Percentiles rank a stretch among this genome's conserved stretches.
Evolutionary conservation across 495 filamentous ascomycete species (phyloP).

Genomic region (Lophiostoma macrostomum): DNA sequence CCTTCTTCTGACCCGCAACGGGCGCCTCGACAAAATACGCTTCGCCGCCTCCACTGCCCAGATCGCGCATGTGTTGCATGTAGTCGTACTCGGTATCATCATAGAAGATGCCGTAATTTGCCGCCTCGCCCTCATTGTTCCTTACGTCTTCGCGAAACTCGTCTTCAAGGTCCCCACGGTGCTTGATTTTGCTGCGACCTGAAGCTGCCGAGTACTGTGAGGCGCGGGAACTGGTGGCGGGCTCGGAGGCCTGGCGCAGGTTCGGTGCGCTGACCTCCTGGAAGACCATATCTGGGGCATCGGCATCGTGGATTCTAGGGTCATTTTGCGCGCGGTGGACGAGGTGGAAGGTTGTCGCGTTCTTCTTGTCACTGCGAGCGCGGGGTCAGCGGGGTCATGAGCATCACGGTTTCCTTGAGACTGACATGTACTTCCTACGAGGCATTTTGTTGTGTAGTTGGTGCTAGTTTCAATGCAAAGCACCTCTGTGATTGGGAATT

Average conservation of each 20-base stretch:
- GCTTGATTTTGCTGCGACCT: constrained; percentile 54
- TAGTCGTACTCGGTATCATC: constrained; percentile 94
- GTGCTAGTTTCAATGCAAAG: no score
- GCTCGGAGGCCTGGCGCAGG: constrained; percentile 40
- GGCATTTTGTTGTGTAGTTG: no score
- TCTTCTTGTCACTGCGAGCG: constrained; percentile 87
- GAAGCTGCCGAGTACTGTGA: constrained; percentile 31
- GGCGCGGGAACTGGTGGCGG: constrained; percentile 24
- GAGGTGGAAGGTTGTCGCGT: constrained; percentile 83
- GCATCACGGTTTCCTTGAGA: constrained; percentile 14
- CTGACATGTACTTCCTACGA: constrained; percentile 86
- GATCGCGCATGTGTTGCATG: constrained; percentile 97
- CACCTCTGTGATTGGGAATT: no score
- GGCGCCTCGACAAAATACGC: constrained; percentile 75
- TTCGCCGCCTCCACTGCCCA: constrained; percentile 57
- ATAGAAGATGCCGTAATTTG: constrained; percentile 85
- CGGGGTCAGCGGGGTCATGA: constrained; percentile 25
- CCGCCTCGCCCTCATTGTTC: constrained; percentile 92
- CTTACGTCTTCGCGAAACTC: constrained; percentile 72
- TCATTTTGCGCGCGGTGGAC: constrained; percentile 97
- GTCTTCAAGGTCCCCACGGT: constrained; percentile 67
- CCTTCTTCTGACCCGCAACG: constrained; percentile 52
- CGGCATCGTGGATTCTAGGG: constrained; percentile 83
- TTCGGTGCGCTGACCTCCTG: constrained; percentile 43
- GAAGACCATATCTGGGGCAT: constrained; percentile 78